Evolutionary conservation across 2,329 filamentous ascomycete genomes (phyloP).

Genomic region (Ophioceras dolichostomum): DNA sequence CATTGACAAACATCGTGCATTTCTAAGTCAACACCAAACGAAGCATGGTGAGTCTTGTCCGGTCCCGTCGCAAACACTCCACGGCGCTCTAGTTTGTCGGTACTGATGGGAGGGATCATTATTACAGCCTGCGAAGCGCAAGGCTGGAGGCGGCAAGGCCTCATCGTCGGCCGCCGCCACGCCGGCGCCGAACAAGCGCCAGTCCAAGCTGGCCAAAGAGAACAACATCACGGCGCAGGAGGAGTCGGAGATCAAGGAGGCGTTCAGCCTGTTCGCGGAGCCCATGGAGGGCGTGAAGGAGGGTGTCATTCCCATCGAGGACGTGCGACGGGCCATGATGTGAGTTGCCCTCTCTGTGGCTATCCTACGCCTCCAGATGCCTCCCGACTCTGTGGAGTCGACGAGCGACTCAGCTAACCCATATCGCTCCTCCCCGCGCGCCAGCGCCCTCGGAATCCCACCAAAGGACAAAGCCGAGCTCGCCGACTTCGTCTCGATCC

Average conservation of each 20-base stretch:
- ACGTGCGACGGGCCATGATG: conserved; percentile 63
- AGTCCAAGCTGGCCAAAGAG: conserved; percentile 85
- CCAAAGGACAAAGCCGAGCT: conserved; percentile 55
- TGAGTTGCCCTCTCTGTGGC: conserved; percentile 26
- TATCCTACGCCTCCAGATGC: neutral
- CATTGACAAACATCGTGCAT: too few species aligned
- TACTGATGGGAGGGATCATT: too few species aligned
- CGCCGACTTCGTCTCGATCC: conserved; percentile 60
- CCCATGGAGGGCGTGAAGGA: conserved; percentile 60
- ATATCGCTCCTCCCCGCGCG: neutral
- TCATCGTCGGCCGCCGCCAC: conserved; percentile 8
- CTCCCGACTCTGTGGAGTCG: neutral
- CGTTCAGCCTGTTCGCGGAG: conserved; percentile 70
- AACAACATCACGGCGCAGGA: conserved; percentile 75
- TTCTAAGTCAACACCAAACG: neutral
- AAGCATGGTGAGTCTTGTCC: neutral
- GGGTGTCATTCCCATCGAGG: conserved; percentile 53
- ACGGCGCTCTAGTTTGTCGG: too few species aligned
- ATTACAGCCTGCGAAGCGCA: conserved; percentile 42
- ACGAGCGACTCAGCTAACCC: conserved; percentile 1
- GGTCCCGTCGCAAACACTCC: neutral
- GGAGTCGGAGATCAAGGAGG: conserved; percentile 83
- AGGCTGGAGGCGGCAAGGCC: conserved; percentile 19
- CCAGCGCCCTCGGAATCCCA: conserved; percentile 69
- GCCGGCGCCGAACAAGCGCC: conserved; percentile 34